Evolutionary conservation across 306 rosid genomes (phyloP).

Genomic region (Dalbergia oliveri): DNA sequence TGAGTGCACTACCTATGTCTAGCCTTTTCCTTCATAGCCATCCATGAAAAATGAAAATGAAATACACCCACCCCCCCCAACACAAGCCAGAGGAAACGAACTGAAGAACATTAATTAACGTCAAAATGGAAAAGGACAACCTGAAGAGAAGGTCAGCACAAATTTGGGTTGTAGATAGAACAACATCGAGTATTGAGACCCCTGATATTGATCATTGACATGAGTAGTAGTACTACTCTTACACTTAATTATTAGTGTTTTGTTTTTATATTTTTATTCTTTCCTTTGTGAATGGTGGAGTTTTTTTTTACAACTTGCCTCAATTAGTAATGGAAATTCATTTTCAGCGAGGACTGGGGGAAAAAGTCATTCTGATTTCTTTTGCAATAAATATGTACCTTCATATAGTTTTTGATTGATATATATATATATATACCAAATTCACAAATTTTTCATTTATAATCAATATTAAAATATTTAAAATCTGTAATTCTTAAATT

Average conservation of each 20-base stretch:
- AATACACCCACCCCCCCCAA: neutral
- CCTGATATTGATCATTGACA: neutral
- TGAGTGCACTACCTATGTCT: slow-evolving; percentile 34
- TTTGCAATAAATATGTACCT: neutral
- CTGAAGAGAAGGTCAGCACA: slow-evolving; percentile 4
- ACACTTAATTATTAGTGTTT: neutral
- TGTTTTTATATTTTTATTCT: too few relatives aligned
- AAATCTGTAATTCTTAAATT: too few relatives aligned
- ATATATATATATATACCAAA: too few relatives aligned
- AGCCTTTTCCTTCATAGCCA: slow-evolving; percentile 10
- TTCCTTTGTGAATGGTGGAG: neutral
- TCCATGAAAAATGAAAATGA: neutral
- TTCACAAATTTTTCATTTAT: too few relatives aligned
- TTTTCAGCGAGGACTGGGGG: too few relatives aligned
- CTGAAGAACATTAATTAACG: neutral
- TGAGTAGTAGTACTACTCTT: neutral
- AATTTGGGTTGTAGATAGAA: neutral
- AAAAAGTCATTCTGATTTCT: too few relatives aligned
- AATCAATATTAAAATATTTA: too few relatives aligned
- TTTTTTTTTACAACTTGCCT: too few relatives aligned
- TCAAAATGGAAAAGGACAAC: slow-evolving; percentile 32
- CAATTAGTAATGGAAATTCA: too few relatives aligned
- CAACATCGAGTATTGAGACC: neutral
- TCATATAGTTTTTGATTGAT: too few relatives aligned
- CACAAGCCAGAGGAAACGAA: neutral